These are phyloP conservation scores for Tardiomyces blankii DNA, from an alignment of 1,139 yeast genomes.

Conservation along the genomic window DNA sequence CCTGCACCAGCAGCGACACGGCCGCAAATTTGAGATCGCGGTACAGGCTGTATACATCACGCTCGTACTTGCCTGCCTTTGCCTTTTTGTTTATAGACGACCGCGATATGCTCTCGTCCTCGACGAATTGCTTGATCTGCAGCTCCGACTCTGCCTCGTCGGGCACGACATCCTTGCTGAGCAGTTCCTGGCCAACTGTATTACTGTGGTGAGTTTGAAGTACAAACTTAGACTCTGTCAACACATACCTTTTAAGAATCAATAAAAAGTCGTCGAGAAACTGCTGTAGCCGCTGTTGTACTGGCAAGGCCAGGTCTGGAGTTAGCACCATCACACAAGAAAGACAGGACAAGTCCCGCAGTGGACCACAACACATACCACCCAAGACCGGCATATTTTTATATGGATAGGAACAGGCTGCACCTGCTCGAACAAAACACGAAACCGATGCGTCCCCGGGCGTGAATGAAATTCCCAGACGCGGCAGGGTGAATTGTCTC, in stretches of 20 bases:
- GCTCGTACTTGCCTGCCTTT: background rate
- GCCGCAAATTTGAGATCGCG: slow-evolving; percentile 67
- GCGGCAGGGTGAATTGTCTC: too few species aligned
- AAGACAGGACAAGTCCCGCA: background rate
- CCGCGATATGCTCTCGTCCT: background rate
- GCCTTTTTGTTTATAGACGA: background rate
- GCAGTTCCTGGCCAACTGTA: background rate
- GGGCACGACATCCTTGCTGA: background rate
- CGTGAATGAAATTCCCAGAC: too few species aligned
- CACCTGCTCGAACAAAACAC: too few species aligned
- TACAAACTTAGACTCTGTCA: background rate
- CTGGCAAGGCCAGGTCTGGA: background rate
- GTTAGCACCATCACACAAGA: background rate
- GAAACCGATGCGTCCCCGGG: too few species aligned
- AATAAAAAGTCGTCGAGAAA: background rate
- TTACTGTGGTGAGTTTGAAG: background rate
- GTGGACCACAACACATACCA: background rate
- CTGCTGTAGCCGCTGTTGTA: background rate
- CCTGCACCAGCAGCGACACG: slow-evolving; percentile 36
- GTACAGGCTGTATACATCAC: slow-evolving; percentile 28
- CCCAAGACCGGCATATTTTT: background rate
- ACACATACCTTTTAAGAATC: background rate
- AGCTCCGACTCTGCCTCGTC: background rate
- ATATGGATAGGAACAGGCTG: too few species aligned
- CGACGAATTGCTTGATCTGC: background rate